Base-by-base conservation (phyloP, 2,329 filamentous ascomycete genomes). In the Xylaria sp. region DNA sequence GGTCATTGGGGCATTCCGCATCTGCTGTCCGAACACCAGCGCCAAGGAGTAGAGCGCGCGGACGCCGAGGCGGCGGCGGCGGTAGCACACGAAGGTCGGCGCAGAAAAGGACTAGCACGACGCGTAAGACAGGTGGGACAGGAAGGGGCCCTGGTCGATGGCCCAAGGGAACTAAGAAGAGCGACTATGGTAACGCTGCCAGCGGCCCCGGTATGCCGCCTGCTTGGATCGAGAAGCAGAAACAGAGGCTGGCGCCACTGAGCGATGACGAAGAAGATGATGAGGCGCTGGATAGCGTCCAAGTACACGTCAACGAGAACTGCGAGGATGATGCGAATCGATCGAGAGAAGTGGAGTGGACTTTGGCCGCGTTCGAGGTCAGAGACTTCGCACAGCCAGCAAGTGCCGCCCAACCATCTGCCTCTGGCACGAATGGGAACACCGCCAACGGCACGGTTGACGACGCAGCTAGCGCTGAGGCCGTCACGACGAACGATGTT, bases 111-210 rank as follows among this genome's bases (percentile, higher is more conserved):
- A 74, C 70, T 53, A 74, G 70, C 60, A 71, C 76, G 11, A 73
- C 75, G 55, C 77, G 83, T 50, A 86, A 83, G 71, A 76, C 79
- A 4, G 84, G 85, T 1, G 84, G 85, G 3, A 88, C 85, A 0
- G 85, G 85, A 1, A 80, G 85, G 55, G 85, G 85, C 0, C 85
- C 85, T 1, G 85, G 85, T 0, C 79, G 85, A 48, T 88, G 84
- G 83, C 85, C 85, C 0, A 88, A 87, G 69, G 85, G 85, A 4
- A 87, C 84, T 0, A 88, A 86, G 72, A 88, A 88, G 70, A 82
- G 82, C 46, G 85, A 88, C 67, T 88, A 88, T 59, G 84, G 84
- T 0, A 87, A 87, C 62, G 85, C 85, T 0, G 82, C 83, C 39
- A 87, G 84, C 66, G 85, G 84, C 1, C 85, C 85, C 2, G 85